Base-by-base conservation (phyloP, 2,329 filamentous ascomycete species). In the Anthostomella pinea region DNA sequence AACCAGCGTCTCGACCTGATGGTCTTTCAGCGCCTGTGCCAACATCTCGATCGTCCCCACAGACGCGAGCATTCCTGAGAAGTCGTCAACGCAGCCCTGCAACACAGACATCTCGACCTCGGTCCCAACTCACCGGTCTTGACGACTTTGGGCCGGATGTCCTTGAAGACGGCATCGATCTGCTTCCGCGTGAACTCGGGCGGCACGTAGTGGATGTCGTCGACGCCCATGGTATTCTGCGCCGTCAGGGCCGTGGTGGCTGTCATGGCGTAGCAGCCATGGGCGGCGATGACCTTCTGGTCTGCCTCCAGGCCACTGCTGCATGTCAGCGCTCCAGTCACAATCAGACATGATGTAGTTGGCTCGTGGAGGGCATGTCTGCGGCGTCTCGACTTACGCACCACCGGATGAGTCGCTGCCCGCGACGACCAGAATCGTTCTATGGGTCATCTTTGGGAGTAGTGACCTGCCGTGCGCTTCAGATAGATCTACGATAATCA, bases 261-360 rank as follows among this genome's bases (percentile, higher is more conserved):
- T 33, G 91, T 96, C 81, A 96, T 94, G 41, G 88, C 89, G 72
- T 97, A 97, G 67, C 87, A 93, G 41, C 85, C 83, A 75, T 97
- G 89, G 13, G 87, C 87, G 28, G 89, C 85, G 43, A 95, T 84
- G 43, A 95, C 89, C 62, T 95, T 95, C 59, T 97, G 90, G 60
- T 97, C 91, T 24, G 91, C 93, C 64, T 98, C 91, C 21, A 98
- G 79, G 33, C 91, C 93, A 38, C 90, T 95, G 54, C 20, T 28
- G n/a, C n/a, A n/a, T n/a, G n/a, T n/a, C n/a, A n/a, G n/a, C n/a
- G n/a, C n/a, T n/a, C n/a, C n/a, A n/a, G n/a, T n/a, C n/a, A n/a
- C n/a, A n/a, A n/a, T n/a, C n/a, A n/a, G n/a, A n/a, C 23, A 24
- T 35, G 25, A 31, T 16, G 11, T 28, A 18, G 22, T 17, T 33